phyloP scores from a whole-genome alignment of 164 flowering plant species.

The Hamamelis virginiana region DNA sequence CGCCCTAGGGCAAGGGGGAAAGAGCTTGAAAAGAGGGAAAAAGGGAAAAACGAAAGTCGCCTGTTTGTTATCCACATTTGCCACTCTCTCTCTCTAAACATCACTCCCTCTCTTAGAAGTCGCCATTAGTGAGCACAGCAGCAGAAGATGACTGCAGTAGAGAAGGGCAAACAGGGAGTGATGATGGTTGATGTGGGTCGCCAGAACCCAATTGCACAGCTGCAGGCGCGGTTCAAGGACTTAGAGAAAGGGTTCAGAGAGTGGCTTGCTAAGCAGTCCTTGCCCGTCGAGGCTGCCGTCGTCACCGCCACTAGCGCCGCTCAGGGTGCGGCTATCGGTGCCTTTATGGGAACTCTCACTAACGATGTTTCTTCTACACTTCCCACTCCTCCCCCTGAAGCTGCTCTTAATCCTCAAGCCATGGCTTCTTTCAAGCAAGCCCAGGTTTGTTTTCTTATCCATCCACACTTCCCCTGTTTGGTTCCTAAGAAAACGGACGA shows the following conservation, averaged over 20 bases:
- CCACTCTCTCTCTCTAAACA: no score
- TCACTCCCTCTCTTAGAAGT: no score
- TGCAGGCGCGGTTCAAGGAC: slow-evolving; percentile 61
- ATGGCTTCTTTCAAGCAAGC: slow-evolving; percentile 87
- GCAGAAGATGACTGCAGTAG: slow-evolving; percentile 17
- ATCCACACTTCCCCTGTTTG: no score
- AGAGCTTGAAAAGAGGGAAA: no score
- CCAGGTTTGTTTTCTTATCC: slow-evolving; percentile 48
- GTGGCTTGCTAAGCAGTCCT: slow-evolving; percentile 81
- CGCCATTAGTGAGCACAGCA: slow-evolving; percentile 1
- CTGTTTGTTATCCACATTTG: slow-evolving; percentile 8
- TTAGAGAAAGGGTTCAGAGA: slow-evolving; percentile 50
- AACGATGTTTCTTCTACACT: slow-evolving; percentile 45
- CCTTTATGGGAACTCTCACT: slow-evolving; percentile 77
- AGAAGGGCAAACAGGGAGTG: slow-evolving; percentile 34
- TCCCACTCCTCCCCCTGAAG: slow-evolving; percentile 54
- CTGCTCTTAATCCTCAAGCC: slow-evolving; percentile 61
- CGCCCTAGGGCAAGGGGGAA: no score
- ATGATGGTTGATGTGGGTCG: slow-evolving; percentile 25
- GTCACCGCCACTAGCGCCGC: slow-evolving; percentile 69
- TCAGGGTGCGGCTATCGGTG: slow-evolving; percentile 93
- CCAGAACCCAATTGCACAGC: slow-evolving; percentile 51
- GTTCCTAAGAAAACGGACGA: no score
- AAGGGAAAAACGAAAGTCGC: not conserved
- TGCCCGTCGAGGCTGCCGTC: slow-evolving; percentile 81